Evolutionary conservation across 2,329 filamentous ascomycete species (phyloP).

Genomic region (Thielaviopsis ethacetica): DNA sequence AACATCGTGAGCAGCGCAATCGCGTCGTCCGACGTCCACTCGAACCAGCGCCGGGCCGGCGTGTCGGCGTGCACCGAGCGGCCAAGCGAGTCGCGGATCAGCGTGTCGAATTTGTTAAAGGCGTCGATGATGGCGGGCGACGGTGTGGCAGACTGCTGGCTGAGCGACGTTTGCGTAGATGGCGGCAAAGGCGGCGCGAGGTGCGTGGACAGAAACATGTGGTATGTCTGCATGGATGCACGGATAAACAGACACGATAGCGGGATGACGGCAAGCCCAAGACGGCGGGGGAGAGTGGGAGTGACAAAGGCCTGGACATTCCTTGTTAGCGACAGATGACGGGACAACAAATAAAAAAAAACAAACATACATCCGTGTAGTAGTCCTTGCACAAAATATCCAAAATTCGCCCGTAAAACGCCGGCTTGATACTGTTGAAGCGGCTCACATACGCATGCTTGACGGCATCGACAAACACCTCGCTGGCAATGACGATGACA

Average conservation of each 20-base stretch:
- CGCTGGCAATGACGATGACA: conserved; percentile 80
- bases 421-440: conserved; percentile 92
- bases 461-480: conserved; percentile 92
- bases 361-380: conserved; percentile 61
- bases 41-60: conserved; percentile 27
- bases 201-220: conserved; percentile 90
- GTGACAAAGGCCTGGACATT: conserved; percentile 65
- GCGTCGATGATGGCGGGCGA: conserved; percentile 65
- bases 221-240: conserved; percentile 86
- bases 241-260: conserved; percentile 91
- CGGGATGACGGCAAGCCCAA: conserved; percentile 82
- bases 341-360: neutral
- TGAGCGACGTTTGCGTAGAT: conserved; percentile 47
- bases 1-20: conserved; percentile 70
- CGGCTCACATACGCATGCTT: conserved; percentile 98
- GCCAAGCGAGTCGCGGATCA: conserved; percentile 61
- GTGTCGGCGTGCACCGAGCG: conserved; percentile 42
- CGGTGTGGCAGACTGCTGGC: conserved; percentile 43
- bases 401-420: conserved; percentile 74
- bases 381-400: conserved; percentile 96
- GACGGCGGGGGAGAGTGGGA: conserved; percentile 73
- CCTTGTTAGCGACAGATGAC: conserved; percentile 2
- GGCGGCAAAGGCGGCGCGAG: conserved; percentile 56
- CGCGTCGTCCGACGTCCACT: conserved; percentile 52
- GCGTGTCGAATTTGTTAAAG: conserved; percentile 59